Percentiles rank a stretch among this genome's conserved stretches.
Evolutionary conservation across 2,329 filamentous ascomycete species (phyloP).

Genomic region (Pseudomassariella vexata): DNA sequence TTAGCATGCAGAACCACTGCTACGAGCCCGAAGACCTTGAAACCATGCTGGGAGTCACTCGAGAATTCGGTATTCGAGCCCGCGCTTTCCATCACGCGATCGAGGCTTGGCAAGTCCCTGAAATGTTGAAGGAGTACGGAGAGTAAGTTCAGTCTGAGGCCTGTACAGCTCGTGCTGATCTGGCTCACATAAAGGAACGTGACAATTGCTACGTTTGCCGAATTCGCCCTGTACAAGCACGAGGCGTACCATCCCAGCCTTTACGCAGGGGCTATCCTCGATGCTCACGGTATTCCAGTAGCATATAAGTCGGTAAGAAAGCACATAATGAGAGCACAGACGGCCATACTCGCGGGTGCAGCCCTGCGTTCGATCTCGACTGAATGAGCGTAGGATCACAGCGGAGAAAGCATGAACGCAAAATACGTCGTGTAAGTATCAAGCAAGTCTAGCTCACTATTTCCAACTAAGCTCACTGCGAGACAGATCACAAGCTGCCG

Average conservation of each 20-base stretch:
- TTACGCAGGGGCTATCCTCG: constrained; percentile 31
- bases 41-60: constrained; percentile 34
- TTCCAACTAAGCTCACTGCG: background rate
- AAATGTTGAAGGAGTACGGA: constrained; percentile 30
- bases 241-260: constrained; percentile 35
- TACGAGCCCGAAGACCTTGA: constrained; percentile 38
- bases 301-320: constrained; percentile 34
- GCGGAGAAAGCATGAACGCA: constrained; percentile 25
- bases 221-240: constrained; percentile 34
- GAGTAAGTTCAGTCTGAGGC: constrained; percentile 21
- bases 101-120: constrained; percentile 32
- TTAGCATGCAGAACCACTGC: constrained; percentile 38
- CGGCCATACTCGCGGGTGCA: no score
- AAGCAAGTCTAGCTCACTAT: background rate
- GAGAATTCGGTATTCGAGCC: constrained; percentile 35
- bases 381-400: constrained; percentile 23
- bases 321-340: no score
- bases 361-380: no score
- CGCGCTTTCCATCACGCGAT: constrained; percentile 35
- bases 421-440: constrained; percentile 31
- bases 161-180: background rate
- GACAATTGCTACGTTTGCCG: constrained; percentile 36
- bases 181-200: constrained; percentile 26
- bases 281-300: constrained; percentile 31
- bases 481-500: constrained; percentile 29